Evolutionary conservation across 2,329 filamentous ascomycete species (phyloP).

Genomic region (Sporothrix pallida): DNA sequence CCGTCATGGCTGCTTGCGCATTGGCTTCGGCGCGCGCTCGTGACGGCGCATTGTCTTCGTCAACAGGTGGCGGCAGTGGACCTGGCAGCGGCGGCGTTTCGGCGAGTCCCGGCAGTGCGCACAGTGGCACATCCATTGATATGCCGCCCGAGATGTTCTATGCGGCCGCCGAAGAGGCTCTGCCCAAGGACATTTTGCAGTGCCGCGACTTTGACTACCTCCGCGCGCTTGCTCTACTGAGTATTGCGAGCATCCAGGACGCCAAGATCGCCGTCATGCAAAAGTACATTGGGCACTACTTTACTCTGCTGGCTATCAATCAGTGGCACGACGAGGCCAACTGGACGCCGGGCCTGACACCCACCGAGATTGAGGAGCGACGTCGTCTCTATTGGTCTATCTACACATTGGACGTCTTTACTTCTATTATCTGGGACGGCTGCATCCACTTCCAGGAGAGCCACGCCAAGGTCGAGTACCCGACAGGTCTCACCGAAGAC

Average conservation of each 20-base stretch:
- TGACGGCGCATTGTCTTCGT: conserved; percentile 36
- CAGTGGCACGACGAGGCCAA: conserved; percentile 42
- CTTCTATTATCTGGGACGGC: conserved; percentile 58
- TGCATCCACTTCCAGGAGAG: conserved; percentile 53
- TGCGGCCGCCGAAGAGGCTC: conserved; percentile 40
- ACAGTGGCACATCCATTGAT: conserved; percentile 20
- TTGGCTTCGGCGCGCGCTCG: conserved; percentile 39
- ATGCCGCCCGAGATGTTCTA: conserved; percentile 40
- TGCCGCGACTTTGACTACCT: conserved; percentile 41
- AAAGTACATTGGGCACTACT: conserved; percentile 41
- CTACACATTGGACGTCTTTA: conserved; percentile 62
- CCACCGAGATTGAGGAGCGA: conserved; percentile 38
- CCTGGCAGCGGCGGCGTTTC: conserved; percentile 1
- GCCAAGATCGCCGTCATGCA: conserved; percentile 41
- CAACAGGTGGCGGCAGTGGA: conserved; percentile 10
- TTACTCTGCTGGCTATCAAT: conserved; percentile 41
- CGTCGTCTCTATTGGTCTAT: conserved; percentile 58
- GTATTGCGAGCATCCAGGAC: conserved; percentile 41
- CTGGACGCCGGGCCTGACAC: conserved; percentile 37
- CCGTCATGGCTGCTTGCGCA: conserved; percentile 41
- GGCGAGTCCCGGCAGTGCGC: conserved; percentile 25
- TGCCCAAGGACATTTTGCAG: conserved; percentile 39
- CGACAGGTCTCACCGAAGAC: conserved; percentile 43
- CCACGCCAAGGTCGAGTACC: conserved; percentile 55
- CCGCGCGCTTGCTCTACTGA: conserved; percentile 39